Conservation (phyloP, 257 asterid genomes). For the Solanum ossicruentum region DNA sequence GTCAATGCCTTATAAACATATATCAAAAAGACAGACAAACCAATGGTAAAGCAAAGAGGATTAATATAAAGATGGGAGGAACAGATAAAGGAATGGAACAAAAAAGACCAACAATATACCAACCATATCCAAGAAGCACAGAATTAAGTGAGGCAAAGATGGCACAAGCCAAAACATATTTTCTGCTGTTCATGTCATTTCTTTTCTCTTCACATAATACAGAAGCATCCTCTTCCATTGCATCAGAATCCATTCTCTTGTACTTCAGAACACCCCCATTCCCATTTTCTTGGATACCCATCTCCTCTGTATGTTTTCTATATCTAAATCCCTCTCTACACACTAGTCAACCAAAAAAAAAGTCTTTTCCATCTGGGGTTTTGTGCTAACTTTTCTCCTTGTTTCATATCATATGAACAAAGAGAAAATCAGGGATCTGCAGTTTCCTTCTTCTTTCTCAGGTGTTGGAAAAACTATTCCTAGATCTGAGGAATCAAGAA, state of each 20-base stretch:
- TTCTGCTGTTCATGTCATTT: slow-evolving; percentile 7
- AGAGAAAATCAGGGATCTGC: not conserved
- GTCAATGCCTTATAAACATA: not conserved
- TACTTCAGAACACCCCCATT: slow-evolving; percentile 8
- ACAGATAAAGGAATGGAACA: not conserved
- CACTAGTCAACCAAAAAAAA: not conserved
- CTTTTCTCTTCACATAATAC: slow-evolving; percentile 4
- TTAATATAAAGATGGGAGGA: not conserved
- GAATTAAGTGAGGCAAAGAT: slow-evolving; percentile 59
- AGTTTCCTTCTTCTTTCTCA: not conserved
- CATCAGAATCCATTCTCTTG: slow-evolving; percentile 14
- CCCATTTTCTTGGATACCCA: slow-evolving; percentile 27
- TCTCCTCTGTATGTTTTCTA: not conserved
- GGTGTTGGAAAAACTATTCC: not conserved
- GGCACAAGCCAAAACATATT: slow-evolving; percentile 41
- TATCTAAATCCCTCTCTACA: not conserved
- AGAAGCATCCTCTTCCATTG: slow-evolving; percentile 4
- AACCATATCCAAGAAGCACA: slow-evolving; percentile 63
- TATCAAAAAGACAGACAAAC: not conserved
- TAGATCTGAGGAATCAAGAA: not conserved
- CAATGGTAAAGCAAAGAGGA: not conserved
- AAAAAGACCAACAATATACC: not conserved
- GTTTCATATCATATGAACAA: not conserved
- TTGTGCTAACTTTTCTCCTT: not conserved
- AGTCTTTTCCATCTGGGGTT: not conserved